Evolutionary conservation across 495 filamentous ascomycete species (phyloP).

Genomic region (Neurospora africana): DNA sequence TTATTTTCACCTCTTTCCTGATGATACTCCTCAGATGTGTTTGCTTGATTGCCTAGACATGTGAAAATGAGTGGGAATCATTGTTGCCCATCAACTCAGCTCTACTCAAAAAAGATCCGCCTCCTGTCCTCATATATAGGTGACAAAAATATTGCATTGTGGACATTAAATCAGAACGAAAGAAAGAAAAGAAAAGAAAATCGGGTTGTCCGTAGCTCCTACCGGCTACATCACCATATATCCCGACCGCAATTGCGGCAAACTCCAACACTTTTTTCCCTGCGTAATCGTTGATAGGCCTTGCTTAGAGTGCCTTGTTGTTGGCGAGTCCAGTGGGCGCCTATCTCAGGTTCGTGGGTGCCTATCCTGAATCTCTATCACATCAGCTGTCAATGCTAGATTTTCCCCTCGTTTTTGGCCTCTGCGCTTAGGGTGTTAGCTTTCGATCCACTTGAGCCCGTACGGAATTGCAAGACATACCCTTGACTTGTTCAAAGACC

Average conservation of each 20-base stretch:
- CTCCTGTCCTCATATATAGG: background rate
- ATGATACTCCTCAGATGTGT: background rate
- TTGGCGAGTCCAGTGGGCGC: background rate
- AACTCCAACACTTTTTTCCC: background rate
- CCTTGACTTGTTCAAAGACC: constrained; percentile 94
- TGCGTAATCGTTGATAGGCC: background rate
- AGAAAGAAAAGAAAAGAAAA: background rate
- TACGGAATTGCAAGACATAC: constrained; percentile 20
- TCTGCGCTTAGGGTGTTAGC: constrained; percentile 12
- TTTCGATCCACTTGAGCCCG: background rate
- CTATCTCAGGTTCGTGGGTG: background rate
- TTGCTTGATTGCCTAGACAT: background rate
- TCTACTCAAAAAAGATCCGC: background rate
- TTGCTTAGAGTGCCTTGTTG: background rate
- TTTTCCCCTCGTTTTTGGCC: constrained; percentile 39
- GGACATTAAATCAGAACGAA: background rate
- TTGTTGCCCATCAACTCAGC: background rate
- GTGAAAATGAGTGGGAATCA: background rate
- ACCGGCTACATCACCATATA: background rate
- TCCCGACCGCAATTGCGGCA: background rate
- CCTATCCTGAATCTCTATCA: background rate
- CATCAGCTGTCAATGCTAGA: constrained; percentile 15
- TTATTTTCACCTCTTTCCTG: background rate
- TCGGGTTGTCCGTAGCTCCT: background rate
- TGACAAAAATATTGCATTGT: background rate